Conservation (phyloP, 257 asterid species). For the Salvia miltiorrhiza region DNA sequence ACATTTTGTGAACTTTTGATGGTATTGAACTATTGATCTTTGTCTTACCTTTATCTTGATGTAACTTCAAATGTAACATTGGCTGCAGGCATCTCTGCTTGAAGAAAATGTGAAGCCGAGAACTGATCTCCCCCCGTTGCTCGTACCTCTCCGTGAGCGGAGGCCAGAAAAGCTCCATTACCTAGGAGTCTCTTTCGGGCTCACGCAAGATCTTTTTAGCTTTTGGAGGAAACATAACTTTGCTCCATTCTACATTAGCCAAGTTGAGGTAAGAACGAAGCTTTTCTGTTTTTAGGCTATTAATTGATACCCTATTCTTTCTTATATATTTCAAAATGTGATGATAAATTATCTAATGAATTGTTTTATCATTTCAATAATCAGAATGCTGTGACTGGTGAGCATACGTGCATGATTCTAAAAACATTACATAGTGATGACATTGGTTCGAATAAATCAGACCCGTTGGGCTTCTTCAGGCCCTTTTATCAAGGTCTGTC, state of each 20-base stretch:
- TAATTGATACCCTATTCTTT: constrained; percentile 1
- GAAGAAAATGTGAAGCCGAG: constrained; percentile 82
- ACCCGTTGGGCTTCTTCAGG: constrained; percentile 65
- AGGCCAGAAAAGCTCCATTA: constrained; percentile 89
- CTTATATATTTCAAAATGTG: neutral
- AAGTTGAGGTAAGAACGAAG: constrained; percentile 51
- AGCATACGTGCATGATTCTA: constrained; percentile 87
- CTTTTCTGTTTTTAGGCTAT: neutral
- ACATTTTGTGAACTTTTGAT: neutral
- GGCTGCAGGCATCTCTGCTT: constrained; percentile 71
- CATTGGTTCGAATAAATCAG: constrained; percentile 56
- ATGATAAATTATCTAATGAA: constrained; percentile 15
- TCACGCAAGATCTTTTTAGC: constrained; percentile 80
- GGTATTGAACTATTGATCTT: neutral
- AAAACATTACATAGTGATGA: constrained; percentile 75
- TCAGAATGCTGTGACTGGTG: constrained; percentile 83
- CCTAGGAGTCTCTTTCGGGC: constrained; percentile 93
- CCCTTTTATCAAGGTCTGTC: constrained; percentile 65
- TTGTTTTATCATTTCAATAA: constrained; percentile 23
- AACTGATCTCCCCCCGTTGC: constrained; percentile 80
- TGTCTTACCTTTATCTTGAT: neutral
- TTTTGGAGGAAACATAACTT: constrained; percentile 93
- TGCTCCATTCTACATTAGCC: constrained; percentile 83
- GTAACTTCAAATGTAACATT: constrained; percentile 5
- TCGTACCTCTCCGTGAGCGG: constrained; percentile 80